Evolutionary conservation across 495 filamentous ascomycete genomes (phyloP).

Genomic region (Talaromyces ruber): DNA sequence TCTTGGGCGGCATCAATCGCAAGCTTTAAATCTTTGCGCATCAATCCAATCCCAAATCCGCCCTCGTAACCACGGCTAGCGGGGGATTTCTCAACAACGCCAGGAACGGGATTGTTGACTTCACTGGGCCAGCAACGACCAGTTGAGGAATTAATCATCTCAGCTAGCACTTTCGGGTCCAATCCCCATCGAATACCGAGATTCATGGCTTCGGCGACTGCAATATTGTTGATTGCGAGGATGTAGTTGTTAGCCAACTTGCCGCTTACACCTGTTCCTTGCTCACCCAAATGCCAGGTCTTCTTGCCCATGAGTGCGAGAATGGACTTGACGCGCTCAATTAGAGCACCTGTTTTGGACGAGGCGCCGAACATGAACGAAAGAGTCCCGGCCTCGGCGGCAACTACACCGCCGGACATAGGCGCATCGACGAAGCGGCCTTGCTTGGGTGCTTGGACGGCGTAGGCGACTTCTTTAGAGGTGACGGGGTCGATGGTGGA

Average conservation of each 20-base stretch:
- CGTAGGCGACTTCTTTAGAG: constrained; percentile 56
- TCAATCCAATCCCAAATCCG: constrained; percentile 75
- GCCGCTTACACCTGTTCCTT: constrained; percentile 70
- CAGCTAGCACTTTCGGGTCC: constrained; percentile 67
- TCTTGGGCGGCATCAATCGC: constrained; percentile 66
- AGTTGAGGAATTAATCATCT: constrained; percentile 77
- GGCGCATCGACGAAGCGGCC: constrained; percentile 70
- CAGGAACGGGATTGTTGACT: constrained; percentile 85
- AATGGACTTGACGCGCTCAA: constrained; percentile 53
- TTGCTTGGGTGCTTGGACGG: constrained; percentile 44
- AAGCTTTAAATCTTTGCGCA: constrained; percentile 74
- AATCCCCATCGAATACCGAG: constrained; percentile 79
- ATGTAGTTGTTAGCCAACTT: constrained; percentile 95
- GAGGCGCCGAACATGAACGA: constrained; percentile 83
- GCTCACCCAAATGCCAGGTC: constrained; percentile 70
- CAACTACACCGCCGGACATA: constrained; percentile 82
- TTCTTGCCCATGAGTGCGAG: constrained; percentile 75
- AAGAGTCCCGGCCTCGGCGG: constrained; percentile 63
- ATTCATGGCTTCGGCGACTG: constrained; percentile 88
- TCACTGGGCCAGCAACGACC: constrained; percentile 89
- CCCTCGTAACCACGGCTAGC: constrained; percentile 67
- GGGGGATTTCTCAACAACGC: constrained; percentile 66
- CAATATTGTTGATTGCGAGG: constrained; percentile 86
- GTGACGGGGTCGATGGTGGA: constrained; percentile 82
- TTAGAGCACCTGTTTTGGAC: constrained; percentile 30